A percentile compares a stretch with the other conserved stretches of the same genome.
Conservation (phyloP, 345 rosid species). For the Ailanthus altissimus region DNA sequence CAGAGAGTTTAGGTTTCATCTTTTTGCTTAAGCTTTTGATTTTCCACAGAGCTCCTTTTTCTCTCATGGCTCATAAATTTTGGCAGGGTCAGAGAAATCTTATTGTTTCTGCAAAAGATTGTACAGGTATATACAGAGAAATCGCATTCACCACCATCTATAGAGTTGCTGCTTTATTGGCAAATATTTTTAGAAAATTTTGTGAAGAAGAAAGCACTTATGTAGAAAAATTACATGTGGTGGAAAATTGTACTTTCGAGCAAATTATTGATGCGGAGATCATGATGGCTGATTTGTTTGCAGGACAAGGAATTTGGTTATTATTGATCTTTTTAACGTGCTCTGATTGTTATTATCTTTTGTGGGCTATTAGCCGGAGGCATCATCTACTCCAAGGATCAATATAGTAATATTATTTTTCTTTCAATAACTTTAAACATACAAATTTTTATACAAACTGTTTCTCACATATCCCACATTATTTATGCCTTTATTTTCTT, state of each 20-base stretch:
- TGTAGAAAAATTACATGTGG: neutral
- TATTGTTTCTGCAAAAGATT: neutral
- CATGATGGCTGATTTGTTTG: neutral
- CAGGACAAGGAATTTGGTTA: neutral
- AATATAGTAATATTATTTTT: too few relatives aligned
- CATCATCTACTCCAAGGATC: too few relatives aligned
- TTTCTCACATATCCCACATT: too few relatives aligned
- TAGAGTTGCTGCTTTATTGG: conserved; percentile 5
- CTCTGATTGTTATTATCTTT: neutral
- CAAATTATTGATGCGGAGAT: too few relatives aligned
- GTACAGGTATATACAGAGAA: conserved; percentile 5
- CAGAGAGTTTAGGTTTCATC: neutral
- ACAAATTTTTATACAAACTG: too few relatives aligned
- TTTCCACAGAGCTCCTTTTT: conserved; percentile 9
- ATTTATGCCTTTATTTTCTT: too few relatives aligned
- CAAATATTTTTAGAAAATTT: conserved; percentile 8
- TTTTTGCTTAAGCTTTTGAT: neutral
- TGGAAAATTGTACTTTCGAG: neutral
- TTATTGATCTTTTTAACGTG: neutral
- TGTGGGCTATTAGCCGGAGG: too few relatives aligned
- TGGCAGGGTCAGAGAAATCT: conserved; percentile 13
- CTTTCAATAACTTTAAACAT: too few relatives aligned
- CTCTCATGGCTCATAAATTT: conserved; percentile 15
- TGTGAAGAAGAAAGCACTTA: neutral
- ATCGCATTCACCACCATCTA: neutral